These are phyloP conservation scores for Straminergon stramineum DNA, from an alignment of 225 moss, liverwort and hornwort species.

Conservation along the genomic window DNA sequence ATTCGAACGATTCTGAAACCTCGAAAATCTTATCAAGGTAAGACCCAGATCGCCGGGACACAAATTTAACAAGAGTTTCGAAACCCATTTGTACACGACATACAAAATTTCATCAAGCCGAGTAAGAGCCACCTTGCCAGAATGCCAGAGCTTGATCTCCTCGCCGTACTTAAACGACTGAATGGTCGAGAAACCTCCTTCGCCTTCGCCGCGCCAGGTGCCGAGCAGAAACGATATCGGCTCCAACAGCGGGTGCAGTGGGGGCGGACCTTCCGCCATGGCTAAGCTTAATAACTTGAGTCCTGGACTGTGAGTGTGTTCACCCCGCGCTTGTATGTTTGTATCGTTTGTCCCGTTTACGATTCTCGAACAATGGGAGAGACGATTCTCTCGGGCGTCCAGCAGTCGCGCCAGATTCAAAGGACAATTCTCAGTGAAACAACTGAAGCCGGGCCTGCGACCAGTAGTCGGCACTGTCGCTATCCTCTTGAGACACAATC, in stretches of 20 bases:
- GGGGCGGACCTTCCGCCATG: constrained; percentile 52
- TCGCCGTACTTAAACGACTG: constrained; percentile 91
- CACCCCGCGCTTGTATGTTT: not conserved
- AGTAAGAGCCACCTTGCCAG: constrained; percentile 54
- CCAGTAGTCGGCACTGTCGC: not conserved
- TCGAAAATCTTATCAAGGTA: not conserved
- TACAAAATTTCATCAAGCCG: not conserved
- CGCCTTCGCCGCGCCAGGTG: constrained; percentile 95
- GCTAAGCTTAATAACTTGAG: too few species aligned
- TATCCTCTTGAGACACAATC: not conserved
- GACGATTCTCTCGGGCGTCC: not conserved
- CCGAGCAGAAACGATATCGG: constrained; percentile 76
- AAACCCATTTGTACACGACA: not conserved
- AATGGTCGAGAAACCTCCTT: constrained; percentile 87
- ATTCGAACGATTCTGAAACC: not conserved
- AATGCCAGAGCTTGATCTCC: constrained; percentile 93
- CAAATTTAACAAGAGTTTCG: not conserved
- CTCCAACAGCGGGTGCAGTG: constrained; percentile 65
- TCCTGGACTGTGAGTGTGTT: not conserved
- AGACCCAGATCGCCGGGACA: not conserved
- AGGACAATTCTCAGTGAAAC: not conserved
- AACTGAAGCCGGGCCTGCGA: not conserved
- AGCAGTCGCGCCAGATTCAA: not conserved
- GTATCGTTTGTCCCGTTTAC: too few species aligned
- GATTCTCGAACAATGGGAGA: too few species aligned